Base-by-base conservation (phyloP, 1,139 yeast genomes). In the Yamadazyma pseudoaaseri region DNA sequence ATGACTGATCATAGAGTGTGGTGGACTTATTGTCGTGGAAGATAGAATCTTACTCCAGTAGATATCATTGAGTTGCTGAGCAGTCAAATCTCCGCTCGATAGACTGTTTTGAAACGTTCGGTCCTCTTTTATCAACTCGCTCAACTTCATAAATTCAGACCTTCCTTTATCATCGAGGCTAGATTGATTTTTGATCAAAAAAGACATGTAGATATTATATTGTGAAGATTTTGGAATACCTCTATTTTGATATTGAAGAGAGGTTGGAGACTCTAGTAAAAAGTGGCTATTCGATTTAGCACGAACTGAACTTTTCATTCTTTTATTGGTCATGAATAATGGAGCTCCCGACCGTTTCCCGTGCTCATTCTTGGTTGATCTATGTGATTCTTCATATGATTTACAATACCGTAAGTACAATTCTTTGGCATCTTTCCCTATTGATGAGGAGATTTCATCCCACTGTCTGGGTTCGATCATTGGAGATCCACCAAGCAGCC, bases 231-330 rank as follows among this genome's bases (percentile, higher is more conserved):
- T 62, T 8, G 51, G 41, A 13, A 62, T 54, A 4, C 60, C 54
- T 1, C 54, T 40, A 15, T 43, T 44, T 11, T 23, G 32, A 10
- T 46, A 40, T 5, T 39, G 42, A 25, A 58, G 60, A 4, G 39
- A 37, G 1, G 39, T 27, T 33, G 52, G 74, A 41, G 51, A 64
- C 44, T 70, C 67, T 2, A 77, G 58, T 24, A 62, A 52, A 27
- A 76, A 60, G 0, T 86, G 85, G 43, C 76, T 76, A 6, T 70
- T 48, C 3, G 65, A 48, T 27, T 76, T 63, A 3, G 63, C 37
- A 37, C 66, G 70, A 15, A 75, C 57, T 3, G 74, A 60, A 35
- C 86, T 58, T 32, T 52, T 58, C 43, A 60, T 71, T 29, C 67
- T 68, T 13, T 54, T 56, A 1, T 73, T 61, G 1, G 83, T 21